Evolutionary conservation across 305 asterid genomes (phyloP).

Genomic region (Solanum hybrid): DNA sequence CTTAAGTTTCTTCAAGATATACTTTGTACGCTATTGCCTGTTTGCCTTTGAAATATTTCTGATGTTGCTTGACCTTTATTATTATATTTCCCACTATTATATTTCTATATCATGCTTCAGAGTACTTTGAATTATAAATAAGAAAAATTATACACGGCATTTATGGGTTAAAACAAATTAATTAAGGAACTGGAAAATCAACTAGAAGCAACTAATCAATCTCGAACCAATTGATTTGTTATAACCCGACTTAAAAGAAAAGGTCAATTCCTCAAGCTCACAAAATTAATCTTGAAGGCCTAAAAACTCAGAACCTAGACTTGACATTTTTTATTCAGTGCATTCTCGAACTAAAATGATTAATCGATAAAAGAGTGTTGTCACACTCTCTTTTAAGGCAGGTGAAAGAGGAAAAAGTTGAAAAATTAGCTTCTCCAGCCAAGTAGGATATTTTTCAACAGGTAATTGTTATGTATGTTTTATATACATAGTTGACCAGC

Average conservation of each 20-base stretch:
- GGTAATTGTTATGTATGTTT: not conserved
- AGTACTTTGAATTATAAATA: not conserved
- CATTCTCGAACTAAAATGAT: not conserved
- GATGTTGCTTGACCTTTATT: not conserved
- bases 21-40: not conserved
- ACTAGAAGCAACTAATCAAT: not conserved
- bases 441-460: not conserved
- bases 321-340: not conserved
- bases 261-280: not conserved
- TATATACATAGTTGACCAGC: not conserved
- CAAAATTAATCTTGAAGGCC: not conserved
- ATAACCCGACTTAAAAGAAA: not conserved
- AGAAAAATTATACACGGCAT: not conserved
- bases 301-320: not conserved
- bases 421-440: not conserved
- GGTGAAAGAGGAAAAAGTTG: not conserved
- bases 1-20: not conserved
- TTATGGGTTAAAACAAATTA: not conserved
- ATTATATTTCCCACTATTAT: not conserved
- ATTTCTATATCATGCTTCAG: not conserved
- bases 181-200: not conserved
- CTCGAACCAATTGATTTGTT: not conserved
- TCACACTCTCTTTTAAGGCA: not conserved
- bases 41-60: not conserved
- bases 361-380: not conserved